A percentile compares a stretch with the other conserved stretches of the same genome.
These are phyloP conservation scores for Myrica gale DNA, from an alignment of 306 rosid species.

Conservation along the genomic window DNA sequence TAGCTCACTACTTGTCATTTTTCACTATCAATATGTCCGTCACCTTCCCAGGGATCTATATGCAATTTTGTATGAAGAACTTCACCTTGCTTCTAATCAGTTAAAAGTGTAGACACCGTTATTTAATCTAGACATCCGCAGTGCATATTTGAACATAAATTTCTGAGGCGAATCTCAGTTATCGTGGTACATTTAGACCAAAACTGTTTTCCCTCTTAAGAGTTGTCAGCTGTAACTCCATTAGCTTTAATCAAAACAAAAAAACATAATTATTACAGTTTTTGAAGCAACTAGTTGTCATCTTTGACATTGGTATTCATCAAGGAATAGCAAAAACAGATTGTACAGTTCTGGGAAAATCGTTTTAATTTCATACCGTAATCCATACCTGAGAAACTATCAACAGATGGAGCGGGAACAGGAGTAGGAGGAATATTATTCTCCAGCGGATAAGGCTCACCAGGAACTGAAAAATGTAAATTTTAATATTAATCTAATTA, in stretches of 20 bases:
- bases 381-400: conserved; percentile 53
- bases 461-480: conserved; percentile 67
- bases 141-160: neutral
- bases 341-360: neutral
- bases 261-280: neutral
- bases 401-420: conserved; percentile 50
- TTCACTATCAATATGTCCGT: neutral
- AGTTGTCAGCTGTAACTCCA: neutral
- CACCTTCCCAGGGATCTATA: neutral
- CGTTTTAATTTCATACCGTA: neutral
- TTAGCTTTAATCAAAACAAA: conserved; percentile 4
- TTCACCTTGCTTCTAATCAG: neutral
- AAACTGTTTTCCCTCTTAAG: neutral
- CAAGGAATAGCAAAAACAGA: neutral
- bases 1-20: neutral
- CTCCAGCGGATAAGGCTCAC: conserved; percentile 75
- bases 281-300: conserved; percentile 1
- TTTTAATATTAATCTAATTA: conserved; percentile 1
- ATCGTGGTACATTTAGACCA: neutral
- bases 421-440: conserved; percentile 54
- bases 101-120: neutral
- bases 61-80: conserved; percentile 1
- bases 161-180: neutral
- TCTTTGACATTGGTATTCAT: neutral
- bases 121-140: neutral